A percentile compares a stretch with the other conserved stretches of the same genome.
These are phyloP conservation scores for Mycena citricolor DNA, from an alignment of 1,284 basidiomycete species.

Conservation along the genomic window DNA sequence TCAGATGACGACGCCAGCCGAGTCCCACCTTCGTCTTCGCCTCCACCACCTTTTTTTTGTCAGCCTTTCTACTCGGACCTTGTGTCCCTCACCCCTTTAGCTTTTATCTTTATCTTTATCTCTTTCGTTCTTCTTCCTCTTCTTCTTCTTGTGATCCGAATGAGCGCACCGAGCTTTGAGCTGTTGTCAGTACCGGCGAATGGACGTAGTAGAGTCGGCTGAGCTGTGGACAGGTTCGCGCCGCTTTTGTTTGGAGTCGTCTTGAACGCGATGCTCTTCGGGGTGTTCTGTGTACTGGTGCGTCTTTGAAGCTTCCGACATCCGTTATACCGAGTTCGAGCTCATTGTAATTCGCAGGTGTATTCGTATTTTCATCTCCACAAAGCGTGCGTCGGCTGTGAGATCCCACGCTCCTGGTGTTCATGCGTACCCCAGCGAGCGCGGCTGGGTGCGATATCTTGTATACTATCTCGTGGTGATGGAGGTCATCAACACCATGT, in stretches of 20 bases:
- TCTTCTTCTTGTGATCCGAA: too few relatives aligned
- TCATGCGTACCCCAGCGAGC: slow-evolving; percentile 8
- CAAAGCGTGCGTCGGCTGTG: slow-evolving; percentile 14
- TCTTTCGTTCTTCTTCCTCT: too few relatives aligned
- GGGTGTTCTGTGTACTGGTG: slow-evolving; percentile 21
- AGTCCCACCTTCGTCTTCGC: too few relatives aligned
- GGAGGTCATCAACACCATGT: slow-evolving; percentile 18
- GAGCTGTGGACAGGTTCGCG: slow-evolving; percentile 17
- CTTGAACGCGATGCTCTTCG: slow-evolving; percentile 18
- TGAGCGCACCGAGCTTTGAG: too few relatives aligned
- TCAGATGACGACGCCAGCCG: too few relatives aligned
- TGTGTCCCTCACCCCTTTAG: too few relatives aligned
- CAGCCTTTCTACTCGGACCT: too few relatives aligned
- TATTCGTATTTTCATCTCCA: slow-evolving; percentile 20
- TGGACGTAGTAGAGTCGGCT: too few relatives aligned
- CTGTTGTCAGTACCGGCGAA: too few relatives aligned
- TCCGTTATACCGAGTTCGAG: not conserved
- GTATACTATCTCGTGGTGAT: slow-evolving; percentile 20
- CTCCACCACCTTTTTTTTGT: too few relatives aligned
- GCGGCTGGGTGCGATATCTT: slow-evolving; percentile 12
- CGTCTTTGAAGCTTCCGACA: not conserved
- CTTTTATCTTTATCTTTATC: too few relatives aligned
- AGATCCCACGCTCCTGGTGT: not conserved
- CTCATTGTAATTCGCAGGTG: too few relatives aligned
- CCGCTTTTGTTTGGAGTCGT: slow-evolving; percentile 22